Evolutionary conservation across 495 filamentous ascomycete species (phyloP).

Genomic region (Neurospora sp.): DNA sequence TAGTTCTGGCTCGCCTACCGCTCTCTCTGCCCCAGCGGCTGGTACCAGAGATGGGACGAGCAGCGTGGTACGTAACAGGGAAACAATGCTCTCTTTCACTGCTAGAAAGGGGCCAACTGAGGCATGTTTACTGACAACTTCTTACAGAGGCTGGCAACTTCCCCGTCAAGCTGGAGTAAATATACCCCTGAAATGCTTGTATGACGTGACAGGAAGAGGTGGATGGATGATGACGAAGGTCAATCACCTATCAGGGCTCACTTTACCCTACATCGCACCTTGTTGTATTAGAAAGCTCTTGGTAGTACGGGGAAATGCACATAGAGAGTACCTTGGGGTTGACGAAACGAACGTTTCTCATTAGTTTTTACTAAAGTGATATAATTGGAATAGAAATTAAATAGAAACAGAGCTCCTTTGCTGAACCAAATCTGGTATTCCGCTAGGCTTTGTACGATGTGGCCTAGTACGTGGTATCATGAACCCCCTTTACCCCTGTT

Average conservation of each 20-base stretch:
- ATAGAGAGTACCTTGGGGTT: conserved; percentile 15
- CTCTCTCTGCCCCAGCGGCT: conserved; percentile 91
- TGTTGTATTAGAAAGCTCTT: conserved; percentile 15
- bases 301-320: conserved; percentile 18
- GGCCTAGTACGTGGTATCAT: not conserved
- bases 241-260: not conserved
- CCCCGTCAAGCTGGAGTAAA: conserved; percentile 56
- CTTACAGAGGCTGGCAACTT: conserved; percentile 79
- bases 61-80: conserved; percentile 68
- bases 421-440: not conserved
- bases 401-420: not conserved
- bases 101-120: not conserved
- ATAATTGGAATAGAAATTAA: not conserved
- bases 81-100: not conserved
- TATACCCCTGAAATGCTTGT: not conserved
- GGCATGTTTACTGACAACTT: conserved; percentile 10
- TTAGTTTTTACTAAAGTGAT: not conserved
- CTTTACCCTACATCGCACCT: not conserved
- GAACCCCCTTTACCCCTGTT: not conserved
- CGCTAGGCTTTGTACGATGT: not conserved
- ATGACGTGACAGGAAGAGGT: not conserved
- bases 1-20: conserved; percentile 95
- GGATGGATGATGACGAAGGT: conserved; percentile 1
- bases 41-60: conserved; percentile 93
- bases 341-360: not conserved